Base-by-base conservation (phyloP, 202 grass and related monocot genomes). In the Elaeis oleifera region DNA sequence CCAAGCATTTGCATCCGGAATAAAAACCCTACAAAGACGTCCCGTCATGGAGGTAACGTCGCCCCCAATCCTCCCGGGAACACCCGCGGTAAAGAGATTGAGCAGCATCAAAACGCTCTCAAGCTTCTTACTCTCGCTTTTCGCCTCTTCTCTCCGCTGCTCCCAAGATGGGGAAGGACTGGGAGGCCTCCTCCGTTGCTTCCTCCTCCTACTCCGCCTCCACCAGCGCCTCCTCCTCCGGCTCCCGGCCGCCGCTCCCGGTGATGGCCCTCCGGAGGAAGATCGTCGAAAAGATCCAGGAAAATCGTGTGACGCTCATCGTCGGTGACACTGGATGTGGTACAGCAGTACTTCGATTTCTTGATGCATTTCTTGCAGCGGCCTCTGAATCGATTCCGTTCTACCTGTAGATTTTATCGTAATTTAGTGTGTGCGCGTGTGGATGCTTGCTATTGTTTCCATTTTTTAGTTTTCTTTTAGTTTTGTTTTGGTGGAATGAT, bases 271-370 rank as follows among this genome's bases (percentile, higher is more conserved):
- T 90, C 26, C 90, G 90, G 57, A 75, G 77, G 52, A 95, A 80
- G 78, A 90, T 95, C 69, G 86, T 95, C 13, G 77, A 89, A 65
- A 95, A 95, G 83, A 81, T 95, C 27, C 82, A 70, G 69, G 80
- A 72, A 62, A 95, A 90, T 78, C 90, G 83, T 11, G 86, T 95
- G 65, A 90, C 90, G 4, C 80, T 95, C 14, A 90, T 95, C 65
- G 69, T 95, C 6, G 90, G 90, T 27, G 90, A 95, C 55, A 84
- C 90, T 0, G 90, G 90, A 71, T 95, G 90, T 48, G 90, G 90
- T 95, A 95, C 36, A 17, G 18, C 0, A 18, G 7, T 16, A 6
- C n/a, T 23, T 18, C 65, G 36, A 44, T 14, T n/a, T 21, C 26
- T 55, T 64, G 9, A 74, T 5, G 23, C 25, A 18, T 54, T 44